Base-by-base conservation (phyloP, 2,329 filamentous ascomycete species). In the Aspergillus sp. region DNA sequence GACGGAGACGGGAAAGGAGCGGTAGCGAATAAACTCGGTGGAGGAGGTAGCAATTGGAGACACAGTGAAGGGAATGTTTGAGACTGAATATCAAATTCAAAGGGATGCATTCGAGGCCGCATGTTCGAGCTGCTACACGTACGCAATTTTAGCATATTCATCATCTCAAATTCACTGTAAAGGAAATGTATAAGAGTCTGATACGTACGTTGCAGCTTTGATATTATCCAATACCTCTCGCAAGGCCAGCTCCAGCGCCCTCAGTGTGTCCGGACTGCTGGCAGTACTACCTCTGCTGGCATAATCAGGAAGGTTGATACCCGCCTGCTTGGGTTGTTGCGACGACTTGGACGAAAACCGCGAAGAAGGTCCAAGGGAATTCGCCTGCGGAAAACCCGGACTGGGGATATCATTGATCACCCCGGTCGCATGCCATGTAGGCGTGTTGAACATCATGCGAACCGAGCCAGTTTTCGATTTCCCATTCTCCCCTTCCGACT, bases 41-140 rank as follows among this genome's bases (percentile, higher is more conserved):
- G 89, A 7, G 87, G 77, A 31, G 86, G 81, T 1, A 97, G 80
- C 52, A 91, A 85, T 50, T 86, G 87, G 8, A 96, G 78, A 31
- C 85, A 89, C 33, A 97, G 77, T 6, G 86, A 83, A 6, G 90
- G 89, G 58, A 95, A 96, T 47, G 89, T 89, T 62, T 95, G 81
- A 5, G 86, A 77, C 48, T 90, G 80, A 30, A 91, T 86, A 53
- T 96, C 88, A 68, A 95, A 94, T 52, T 91, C 86, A 62, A 82
- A 83, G 4, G 81, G 74, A 12, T 71, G 63, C 13, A 66, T 44
- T 48, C 60, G 61, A 49, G 72, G 53, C 47, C 69, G 56, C 39
- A 67, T 64, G 43, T 70, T 69, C 27, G 68, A 68, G 46, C 73
- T 78, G 50, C 35, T 11, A 13, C 7, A 13, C 1, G 28, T 3